Conservation (phyloP, 768 basidiomycete species). For the Podaxis carcinomalis region DNA sequence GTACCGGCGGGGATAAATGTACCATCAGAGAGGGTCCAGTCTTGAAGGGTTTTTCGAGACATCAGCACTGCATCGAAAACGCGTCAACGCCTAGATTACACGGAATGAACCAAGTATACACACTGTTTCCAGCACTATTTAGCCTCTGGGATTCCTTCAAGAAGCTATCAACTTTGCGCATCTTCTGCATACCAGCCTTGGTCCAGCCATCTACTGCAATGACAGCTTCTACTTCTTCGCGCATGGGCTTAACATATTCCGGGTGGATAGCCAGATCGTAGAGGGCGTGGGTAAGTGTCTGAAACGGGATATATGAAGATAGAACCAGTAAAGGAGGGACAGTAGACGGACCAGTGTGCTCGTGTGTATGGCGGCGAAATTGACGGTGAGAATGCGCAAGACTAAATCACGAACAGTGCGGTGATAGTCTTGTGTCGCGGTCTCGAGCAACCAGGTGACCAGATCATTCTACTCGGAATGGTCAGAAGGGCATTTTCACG, state of each 20-base stretch:
- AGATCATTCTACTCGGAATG: constrained; percentile 15
- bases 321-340: neutral
- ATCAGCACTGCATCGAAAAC: constrained; percentile 22
- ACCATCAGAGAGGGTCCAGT: constrained; percentile 42
- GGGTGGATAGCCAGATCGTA: constrained; percentile 32
- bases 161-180: constrained; percentile 43
- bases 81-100: neutral
- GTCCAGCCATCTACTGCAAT: constrained; percentile 31
- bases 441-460: constrained; percentile 23
- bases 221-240: constrained; percentile 38
- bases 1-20: constrained; percentile 16
- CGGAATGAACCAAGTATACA: constrained; percentile 16
- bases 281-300: constrained; percentile 32
- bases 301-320: neutral
- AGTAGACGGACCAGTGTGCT: constrained; percentile 28
- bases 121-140: constrained; percentile 1
- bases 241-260: constrained; percentile 27
- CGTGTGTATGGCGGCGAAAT: constrained; percentile 40
- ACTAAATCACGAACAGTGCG: constrained; percentile 18
- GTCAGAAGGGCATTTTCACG: neutral
- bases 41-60: constrained; percentile 28
- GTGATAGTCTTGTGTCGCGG: constrained; percentile 21
- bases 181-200: constrained; percentile 28
- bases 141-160: constrained; percentile 31
- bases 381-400: constrained; percentile 29